These are phyloP conservation scores for Lycium ferocissimum DNA, from an alignment of 257 asterid genomes.

Conservation along the genomic window DNA sequence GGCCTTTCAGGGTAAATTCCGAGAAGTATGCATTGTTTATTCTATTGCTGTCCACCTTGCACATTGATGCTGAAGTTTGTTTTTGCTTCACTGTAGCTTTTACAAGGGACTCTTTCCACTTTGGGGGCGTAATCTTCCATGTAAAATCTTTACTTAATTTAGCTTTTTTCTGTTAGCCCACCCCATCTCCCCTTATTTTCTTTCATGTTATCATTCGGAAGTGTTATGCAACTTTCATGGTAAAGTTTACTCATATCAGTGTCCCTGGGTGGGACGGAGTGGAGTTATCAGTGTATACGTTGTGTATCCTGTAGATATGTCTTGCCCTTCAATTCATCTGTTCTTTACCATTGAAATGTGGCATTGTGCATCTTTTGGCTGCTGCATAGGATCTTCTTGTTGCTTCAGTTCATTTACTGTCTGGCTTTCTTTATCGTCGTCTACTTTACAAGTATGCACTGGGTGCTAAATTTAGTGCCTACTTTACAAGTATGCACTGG, in stretches of 20 bases:
- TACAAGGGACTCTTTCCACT: conserved; percentile 55
- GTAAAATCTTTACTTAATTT: conserved; percentile 34
- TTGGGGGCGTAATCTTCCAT: conserved; percentile 58
- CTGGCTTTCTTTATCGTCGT: background rate
- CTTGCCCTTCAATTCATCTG: background rate
- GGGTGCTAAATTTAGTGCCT: background rate
- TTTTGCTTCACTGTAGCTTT: conserved; percentile 42
- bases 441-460: conserved; percentile 22
- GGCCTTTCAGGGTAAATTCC: conserved; percentile 48
- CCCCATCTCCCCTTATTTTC: conserved; percentile 25
- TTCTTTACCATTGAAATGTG: background rate
- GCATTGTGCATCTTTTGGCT: background rate
- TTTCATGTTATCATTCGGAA: background rate
- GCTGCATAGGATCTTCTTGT: conserved; percentile 6
- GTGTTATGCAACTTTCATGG: background rate
- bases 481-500: background rate
- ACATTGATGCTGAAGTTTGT: conserved; percentile 23
- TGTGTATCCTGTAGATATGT: background rate
- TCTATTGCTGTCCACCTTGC: background rate
- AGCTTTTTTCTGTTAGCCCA: background rate
- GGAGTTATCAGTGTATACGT: background rate
- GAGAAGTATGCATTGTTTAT: conserved; percentile 25
- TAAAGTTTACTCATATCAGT: background rate
- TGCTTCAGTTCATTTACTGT: conserved; percentile 19
- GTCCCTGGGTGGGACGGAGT: conserved; percentile 16